Evolutionary conservation across 306 rosid genomes (phyloP).

Genomic region (Sicyos baderoa): DNA sequence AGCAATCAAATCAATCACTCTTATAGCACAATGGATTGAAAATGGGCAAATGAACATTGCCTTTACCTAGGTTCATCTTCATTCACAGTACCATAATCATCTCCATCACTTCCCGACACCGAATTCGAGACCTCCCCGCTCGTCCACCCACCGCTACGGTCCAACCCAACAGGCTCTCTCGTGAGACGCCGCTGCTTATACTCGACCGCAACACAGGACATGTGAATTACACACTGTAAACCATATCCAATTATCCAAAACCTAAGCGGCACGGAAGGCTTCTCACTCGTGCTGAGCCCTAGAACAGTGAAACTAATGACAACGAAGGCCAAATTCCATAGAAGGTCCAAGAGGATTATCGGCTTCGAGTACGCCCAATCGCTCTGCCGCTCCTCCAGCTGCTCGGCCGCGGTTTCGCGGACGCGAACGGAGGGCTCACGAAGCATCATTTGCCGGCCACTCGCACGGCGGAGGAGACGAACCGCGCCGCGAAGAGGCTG

Average conservation of each 20-base stretch:
- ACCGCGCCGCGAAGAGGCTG: constrained; percentile 44
- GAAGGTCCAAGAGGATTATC: constrained; percentile 46
- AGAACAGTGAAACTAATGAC: constrained; percentile 36
- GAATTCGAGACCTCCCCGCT: constrained; percentile 36
- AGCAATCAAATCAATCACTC: background rate
- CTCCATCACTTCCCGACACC: constrained; percentile 45
- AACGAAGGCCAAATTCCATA: constrained; percentile 59
- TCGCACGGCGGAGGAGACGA: constrained; percentile 48
- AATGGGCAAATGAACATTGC: background rate
- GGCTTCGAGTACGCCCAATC: constrained; percentile 64
- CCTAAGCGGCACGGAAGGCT: constrained; percentile 62
- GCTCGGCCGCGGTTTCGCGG: constrained; percentile 75
- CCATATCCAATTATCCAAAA: constrained; percentile 63
- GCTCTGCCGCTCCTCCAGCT: constrained; percentile 75
- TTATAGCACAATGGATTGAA: background rate
- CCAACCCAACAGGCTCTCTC: constrained; percentile 17
- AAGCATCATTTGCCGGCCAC: constrained; percentile 70
- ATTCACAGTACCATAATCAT: constrained; percentile 25
- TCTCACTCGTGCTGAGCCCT: constrained; percentile 46
- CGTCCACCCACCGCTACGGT: constrained; percentile 27
- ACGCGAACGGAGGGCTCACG: constrained; percentile 61
- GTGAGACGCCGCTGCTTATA: constrained; percentile 30
- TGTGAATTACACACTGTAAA: constrained; percentile 46
- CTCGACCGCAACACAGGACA: constrained; percentile 44
- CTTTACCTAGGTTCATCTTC: constrained; percentile 45